Conservation (phyloP, 345 rosid genomes). For the Citrus trifoliata region DNA sequence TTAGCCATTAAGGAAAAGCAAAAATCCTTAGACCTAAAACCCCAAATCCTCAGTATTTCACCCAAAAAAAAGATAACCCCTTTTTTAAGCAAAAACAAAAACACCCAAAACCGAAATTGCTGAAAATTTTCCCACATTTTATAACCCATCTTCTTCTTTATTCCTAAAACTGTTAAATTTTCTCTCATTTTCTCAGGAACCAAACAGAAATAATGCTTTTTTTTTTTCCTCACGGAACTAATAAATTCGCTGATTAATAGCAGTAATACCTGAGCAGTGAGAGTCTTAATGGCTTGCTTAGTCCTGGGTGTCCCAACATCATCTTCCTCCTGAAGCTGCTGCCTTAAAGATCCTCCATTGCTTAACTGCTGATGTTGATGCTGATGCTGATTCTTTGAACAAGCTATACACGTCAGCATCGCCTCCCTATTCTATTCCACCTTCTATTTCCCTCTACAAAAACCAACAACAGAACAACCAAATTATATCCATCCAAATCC, state of each 20-base stretch:
- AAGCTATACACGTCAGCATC: constrained; percentile 92
- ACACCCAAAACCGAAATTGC: constrained; percentile 5
- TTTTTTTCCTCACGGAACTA: background rate
- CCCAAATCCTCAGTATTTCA: background rate
- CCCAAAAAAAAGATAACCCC: background rate
- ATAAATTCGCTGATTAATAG: constrained; percentile 6
- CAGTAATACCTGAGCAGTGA: constrained; percentile 59
- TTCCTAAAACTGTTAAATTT: background rate
- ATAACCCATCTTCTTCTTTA: constrained; percentile 4
- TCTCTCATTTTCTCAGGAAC: constrained; percentile 22
- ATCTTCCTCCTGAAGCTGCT: constrained; percentile 48
- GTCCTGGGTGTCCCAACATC: constrained; percentile 66
- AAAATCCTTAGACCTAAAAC: background rate
- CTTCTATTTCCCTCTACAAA: constrained; percentile 16
- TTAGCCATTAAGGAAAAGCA: background rate
- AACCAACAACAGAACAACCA: constrained; percentile 7
- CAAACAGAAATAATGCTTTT: constrained; percentile 6
- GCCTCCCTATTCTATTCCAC: constrained; percentile 2
- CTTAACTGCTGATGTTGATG: constrained; percentile 17
- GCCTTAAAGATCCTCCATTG: constrained; percentile 51
- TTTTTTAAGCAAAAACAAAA: constrained; percentile 1
- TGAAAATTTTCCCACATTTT: constrained; percentile 11
- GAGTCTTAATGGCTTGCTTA: constrained; percentile 67
- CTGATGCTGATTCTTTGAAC: constrained; percentile 55
- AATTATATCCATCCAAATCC: constrained; percentile 21